Base-by-base conservation (phyloP, 495 filamentous ascomycete species). In the Hyaloscypha variabilis region DNA sequence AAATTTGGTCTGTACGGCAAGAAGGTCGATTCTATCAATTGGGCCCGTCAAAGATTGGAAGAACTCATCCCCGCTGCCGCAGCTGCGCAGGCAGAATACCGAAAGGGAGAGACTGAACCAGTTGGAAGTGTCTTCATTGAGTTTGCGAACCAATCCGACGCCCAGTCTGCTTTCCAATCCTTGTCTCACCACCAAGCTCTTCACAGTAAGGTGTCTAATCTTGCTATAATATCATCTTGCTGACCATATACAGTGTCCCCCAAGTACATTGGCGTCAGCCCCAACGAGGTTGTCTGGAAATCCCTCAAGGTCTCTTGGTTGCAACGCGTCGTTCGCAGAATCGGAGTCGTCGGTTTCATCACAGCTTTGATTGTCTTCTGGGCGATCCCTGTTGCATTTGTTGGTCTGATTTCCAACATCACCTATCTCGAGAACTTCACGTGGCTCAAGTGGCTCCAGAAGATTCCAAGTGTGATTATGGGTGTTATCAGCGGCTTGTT, bases 1-100 rank as follows among this genome's bases (percentile, higher is more conserved):
- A 77, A 81, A 53, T 76, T 97, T 50, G 83, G 83, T n/a, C 74
- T 88, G 25, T 83, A 96, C 66, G 95, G 95, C 64, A 87, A 94
- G 77, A 98, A 98, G 82, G 92, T 97, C 31, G 93, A 97, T 76
- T 91, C 91, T 0, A 97, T 97, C 80, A 89, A 96, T 73, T 98
- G 94, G 91, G 91, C 87, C 72, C 90, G 95, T 65, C 79, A 83
- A 1, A 89, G 96, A 75, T 88, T 99, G 25, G 86, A 88, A 71
- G 88, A 87, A 60, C 82, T 97, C 56, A 91, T 90, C 65, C 94
- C 94, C 2, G 85, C 89, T 65, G 89, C 92, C 63, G 88, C 94
- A 54, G 81, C 87, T 23, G 81, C 90, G 62, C 95, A 97, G 77
- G 85, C 82, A 63, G 81, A 85, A 69, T 90, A 96, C 72, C 86